These are phyloP conservation scores for Biscogniauxia marginata DNA, from an alignment of 2,329 filamentous ascomycete genomes.

Conservation along the genomic window DNA sequence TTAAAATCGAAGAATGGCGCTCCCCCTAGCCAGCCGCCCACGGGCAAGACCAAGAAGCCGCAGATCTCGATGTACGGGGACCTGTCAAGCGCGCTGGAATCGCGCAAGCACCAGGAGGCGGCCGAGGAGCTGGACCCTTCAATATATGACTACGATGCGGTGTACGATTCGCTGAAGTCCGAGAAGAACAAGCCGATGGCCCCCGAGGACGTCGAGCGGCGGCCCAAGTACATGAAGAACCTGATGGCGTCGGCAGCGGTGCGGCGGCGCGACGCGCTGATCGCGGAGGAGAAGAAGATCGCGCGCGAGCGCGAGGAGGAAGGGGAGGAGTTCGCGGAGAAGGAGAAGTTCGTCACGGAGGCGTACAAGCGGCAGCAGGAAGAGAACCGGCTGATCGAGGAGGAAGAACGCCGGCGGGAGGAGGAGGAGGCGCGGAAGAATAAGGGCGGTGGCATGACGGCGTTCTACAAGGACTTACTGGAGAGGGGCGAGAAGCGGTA, in stretches of 20 bases:
- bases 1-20: constrained; percentile 29
- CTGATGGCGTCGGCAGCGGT: constrained; percentile 71
- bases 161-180: constrained; percentile 74
- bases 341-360: constrained; percentile 83
- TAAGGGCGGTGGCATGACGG: constrained; percentile 69
- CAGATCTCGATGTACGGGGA: constrained; percentile 57
- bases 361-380: constrained; percentile 81
- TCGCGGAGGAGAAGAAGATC: constrained; percentile 78
- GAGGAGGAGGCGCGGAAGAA: constrained; percentile 65
- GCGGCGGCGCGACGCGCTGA: constrained; percentile 73
- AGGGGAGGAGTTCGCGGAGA: constrained; percentile 76
- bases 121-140: constrained; percentile 68
- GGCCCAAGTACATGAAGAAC: constrained; percentile 76
- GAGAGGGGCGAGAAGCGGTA: constrained; percentile 69
- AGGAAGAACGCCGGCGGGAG: constrained; percentile 66
- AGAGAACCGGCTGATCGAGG: constrained; percentile 68
- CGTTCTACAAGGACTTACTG: constrained; percentile 74
- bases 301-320: constrained; percentile 76
- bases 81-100: constrained; percentile 62
- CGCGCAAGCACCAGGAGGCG: constrained; percentile 62
- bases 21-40: constrained; percentile 39
- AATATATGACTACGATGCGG: constrained; percentile 83
- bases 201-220: constrained; percentile 53
- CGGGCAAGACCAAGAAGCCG: constrained; percentile 43
- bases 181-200: constrained; percentile 50